phyloP scores from a whole-genome alignment of 2,329 filamentous ascomycete species.

The Dactylonectria estremocensis region DNA sequence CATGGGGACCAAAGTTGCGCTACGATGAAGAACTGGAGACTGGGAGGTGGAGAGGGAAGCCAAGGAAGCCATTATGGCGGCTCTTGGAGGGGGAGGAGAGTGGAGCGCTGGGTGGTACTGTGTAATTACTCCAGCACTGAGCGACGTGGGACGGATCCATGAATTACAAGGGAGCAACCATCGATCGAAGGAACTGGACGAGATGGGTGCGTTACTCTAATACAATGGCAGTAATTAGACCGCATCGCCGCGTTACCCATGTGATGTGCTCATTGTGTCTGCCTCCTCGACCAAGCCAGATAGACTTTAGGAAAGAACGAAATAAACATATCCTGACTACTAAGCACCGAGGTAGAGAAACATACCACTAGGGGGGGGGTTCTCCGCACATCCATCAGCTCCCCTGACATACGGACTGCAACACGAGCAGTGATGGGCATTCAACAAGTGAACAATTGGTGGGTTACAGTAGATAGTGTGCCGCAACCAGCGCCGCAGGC shows the following conservation, averaged over 20 bases:
- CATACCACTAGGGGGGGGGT: slow-evolving; percentile 1
- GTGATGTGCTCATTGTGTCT: neutral
- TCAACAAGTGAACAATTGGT: neutral
- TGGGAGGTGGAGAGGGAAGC: slow-evolving; percentile 13
- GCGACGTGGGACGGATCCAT: neutral
- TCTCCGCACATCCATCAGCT: slow-evolving; percentile 8
- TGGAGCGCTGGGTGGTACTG: slow-evolving; percentile 28
- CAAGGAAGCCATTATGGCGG: neutral
- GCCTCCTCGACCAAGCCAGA: neutral
- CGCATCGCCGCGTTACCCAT: neutral
- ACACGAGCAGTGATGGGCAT: neutral
- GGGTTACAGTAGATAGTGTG: slow-evolving; percentile 23
- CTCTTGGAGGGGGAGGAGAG: slow-evolving; percentile 4
- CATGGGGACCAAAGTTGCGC: neutral
- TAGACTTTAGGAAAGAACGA: neutral
- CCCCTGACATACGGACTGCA: neutral
- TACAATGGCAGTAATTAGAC: too few species aligned
- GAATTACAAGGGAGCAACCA: slow-evolving; percentile 3
- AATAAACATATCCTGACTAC: too few species aligned
- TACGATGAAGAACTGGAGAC: slow-evolving; percentile 8
- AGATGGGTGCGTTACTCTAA: neutral
- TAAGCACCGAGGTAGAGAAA: neutral
- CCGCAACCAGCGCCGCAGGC: slow-evolving; percentile 14
- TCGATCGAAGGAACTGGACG: slow-evolving; percentile 3
- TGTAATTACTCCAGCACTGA: slow-evolving; percentile 28